phyloP scores from a whole-genome alignment of 441 rosid species.

The Viola pubescens region DNA sequence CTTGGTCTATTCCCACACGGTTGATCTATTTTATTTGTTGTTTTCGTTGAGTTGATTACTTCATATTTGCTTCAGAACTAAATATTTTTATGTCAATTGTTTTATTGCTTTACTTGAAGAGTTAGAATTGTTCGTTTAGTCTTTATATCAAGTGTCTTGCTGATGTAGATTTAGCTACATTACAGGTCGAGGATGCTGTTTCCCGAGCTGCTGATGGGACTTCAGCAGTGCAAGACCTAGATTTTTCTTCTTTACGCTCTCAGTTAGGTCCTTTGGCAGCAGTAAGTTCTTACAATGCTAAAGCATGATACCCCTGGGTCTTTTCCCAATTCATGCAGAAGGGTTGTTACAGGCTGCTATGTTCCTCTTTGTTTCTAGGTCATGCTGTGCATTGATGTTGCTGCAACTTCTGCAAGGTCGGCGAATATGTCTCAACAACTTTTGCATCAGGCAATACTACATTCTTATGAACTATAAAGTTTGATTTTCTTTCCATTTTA shows the following conservation, averaged over 20 bases:
- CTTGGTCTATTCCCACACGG: no score
- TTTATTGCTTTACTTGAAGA: neutral
- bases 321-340: constrained; percentile 5
- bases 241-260: constrained; percentile 63
- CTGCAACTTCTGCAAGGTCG: constrained; percentile 87
- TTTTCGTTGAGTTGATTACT: neutral
- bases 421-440: constrained; percentile 71
- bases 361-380: constrained; percentile 43
- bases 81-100: neutral
- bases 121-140: neutral
- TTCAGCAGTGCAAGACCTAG: constrained; percentile 69
- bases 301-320: constrained; percentile 10
- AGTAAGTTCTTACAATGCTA: constrained; percentile 41
- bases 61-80: constrained; percentile 2
- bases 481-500: constrained; percentile 11
- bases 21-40: neutral
- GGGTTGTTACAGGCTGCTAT: constrained; percentile 16
- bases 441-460: constrained; percentile 67
- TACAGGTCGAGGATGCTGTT: constrained; percentile 81
- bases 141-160: constrained; percentile 4
- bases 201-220: constrained; percentile 78
- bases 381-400: constrained; percentile 92
- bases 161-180: constrained; percentile 16
- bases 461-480: constrained; percentile 16
- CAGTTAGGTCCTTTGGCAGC: constrained; percentile 88